Evolutionary conservation across 176 grass and related monocot species (phyloP).

Genomic region (Aegilops speltoides): DNA sequence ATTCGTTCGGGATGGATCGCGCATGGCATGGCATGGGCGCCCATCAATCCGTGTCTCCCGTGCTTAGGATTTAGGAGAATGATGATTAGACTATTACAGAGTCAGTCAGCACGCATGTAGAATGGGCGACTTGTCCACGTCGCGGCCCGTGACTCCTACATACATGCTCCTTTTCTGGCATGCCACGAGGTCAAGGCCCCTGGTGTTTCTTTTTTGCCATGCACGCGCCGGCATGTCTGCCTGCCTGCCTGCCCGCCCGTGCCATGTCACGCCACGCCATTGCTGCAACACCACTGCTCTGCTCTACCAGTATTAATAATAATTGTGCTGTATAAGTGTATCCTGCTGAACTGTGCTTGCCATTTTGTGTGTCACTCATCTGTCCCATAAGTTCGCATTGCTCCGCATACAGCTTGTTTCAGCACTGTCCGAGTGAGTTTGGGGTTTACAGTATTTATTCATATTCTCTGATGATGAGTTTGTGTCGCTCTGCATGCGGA

Average conservation of each 20-base stretch:
- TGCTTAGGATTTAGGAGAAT: neutral
- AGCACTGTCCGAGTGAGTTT: no score
- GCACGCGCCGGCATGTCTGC: conserved; percentile 13
- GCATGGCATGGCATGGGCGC: neutral
- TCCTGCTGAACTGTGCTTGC: neutral
- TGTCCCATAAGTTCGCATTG: no score
- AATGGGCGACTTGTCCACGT: neutral
- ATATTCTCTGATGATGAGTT: no score
- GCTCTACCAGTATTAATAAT: no score
- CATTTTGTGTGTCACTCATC: no score
- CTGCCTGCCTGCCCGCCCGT: neutral
- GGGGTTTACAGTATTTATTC: no score
- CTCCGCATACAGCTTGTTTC: no score
- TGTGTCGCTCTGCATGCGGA: no score
- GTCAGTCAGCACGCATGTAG: neutral
- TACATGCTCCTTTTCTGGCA: neutral
- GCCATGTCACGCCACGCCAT: neutral
- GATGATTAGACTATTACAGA: neutral
- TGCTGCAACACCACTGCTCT: neutral
- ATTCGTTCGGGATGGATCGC: neutral
- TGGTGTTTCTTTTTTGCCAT: neutral
- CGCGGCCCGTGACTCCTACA: neutral
- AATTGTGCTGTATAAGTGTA: no score
- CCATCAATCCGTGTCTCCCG: neutral
- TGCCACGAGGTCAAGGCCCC: neutral